Evolutionary conservation across 805 yeast genomes (phyloP).

Genomic region (Candida vaughaniae): DNA sequence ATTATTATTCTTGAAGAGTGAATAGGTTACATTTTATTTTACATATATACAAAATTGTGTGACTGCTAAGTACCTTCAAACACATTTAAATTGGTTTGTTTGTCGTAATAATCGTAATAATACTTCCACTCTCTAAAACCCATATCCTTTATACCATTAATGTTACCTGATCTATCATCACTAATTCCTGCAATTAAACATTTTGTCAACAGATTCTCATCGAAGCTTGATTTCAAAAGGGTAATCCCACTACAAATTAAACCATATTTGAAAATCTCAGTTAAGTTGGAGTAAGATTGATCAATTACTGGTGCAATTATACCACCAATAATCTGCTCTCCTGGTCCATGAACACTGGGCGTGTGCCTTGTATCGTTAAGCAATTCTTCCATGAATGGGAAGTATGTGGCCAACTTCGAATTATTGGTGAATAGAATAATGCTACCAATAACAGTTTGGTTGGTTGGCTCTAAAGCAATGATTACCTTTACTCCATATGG

Average conservation of each 20-base stretch:
- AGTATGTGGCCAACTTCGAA: conserved; percentile 45
- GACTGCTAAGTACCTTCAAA: too few species aligned
- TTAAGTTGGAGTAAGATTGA: conserved; percentile 50
- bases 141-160: conserved; percentile 38
- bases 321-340: conserved; percentile 40
- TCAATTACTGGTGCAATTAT: conserved; percentile 54
- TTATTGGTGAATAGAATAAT: conserved; percentile 47
- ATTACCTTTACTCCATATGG: conserved; percentile 44
- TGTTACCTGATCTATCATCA: conserved; percentile 29
- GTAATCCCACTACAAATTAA: conserved; percentile 56
- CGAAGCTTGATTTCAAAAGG: conserved; percentile 37
- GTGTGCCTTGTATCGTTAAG: conserved; percentile 12
- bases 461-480: conserved; percentile 53
- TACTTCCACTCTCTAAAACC: conserved; percentile 42
- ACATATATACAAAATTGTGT: too few species aligned
- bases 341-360: background rate
- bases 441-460: conserved; percentile 53
- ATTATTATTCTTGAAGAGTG: too few species aligned
- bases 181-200: conserved; percentile 39
- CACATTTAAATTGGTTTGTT: conserved; percentile 9
- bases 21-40: too few species aligned
- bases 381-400: conserved; percentile 51
- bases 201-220: conserved; percentile 24
- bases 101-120: conserved; percentile 37
- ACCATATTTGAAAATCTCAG: conserved; percentile 55